Evolutionary conservation across 176 grass and related monocot species (phyloP), one percentile per base, ranked within the genome.

Genomic region (Aegilops tauschii): DNA sequence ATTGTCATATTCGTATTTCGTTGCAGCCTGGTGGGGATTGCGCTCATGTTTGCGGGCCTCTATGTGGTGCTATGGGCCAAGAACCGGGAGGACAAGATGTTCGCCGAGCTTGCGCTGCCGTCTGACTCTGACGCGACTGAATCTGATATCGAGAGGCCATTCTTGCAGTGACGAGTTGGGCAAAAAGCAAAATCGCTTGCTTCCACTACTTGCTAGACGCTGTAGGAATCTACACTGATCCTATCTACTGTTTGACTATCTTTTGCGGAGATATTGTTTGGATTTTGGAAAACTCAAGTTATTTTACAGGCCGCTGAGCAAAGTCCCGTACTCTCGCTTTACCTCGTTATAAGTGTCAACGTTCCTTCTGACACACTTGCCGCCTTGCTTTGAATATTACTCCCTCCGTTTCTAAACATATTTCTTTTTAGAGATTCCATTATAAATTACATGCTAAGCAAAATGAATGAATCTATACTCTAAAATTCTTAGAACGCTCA

Each of bases 1-100:
- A 59, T 21, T 21, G 54, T 83, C 35, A 76, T 27, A 16, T 13
- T 13, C 16, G 32, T 16, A 62, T 25, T 35, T 52, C 5, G 8
- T 52, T 86, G 65, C 93, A 93, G 90, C 63, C 40, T 85, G 10
- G 69, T 78, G 14, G 93, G 90, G 42, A 87, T 91, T 8, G 56
- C 89, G 17, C 89, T 95, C 59, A 91, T 95, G 93, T 93, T 93
- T 83, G 37, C 81, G 34, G 93, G 93, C 61, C 86, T 95, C n/a
- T 91, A 93, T 65, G 59, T 89, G 28, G 83, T 95, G 66, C 52
- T 95, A 28, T 95, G 86, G 88, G 87, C 90, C 10, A 95, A 92
- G 85, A 92, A 84, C 42, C 68, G 50, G 23, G 87, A 90, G 79
- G 87, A 69, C 75, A 73, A 80, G 25, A 83, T 78, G 86, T 35